Base-by-base conservation (phyloP, 1,284 basidiomycete genomes). In the Sanghuangporus weigelae region DNA sequence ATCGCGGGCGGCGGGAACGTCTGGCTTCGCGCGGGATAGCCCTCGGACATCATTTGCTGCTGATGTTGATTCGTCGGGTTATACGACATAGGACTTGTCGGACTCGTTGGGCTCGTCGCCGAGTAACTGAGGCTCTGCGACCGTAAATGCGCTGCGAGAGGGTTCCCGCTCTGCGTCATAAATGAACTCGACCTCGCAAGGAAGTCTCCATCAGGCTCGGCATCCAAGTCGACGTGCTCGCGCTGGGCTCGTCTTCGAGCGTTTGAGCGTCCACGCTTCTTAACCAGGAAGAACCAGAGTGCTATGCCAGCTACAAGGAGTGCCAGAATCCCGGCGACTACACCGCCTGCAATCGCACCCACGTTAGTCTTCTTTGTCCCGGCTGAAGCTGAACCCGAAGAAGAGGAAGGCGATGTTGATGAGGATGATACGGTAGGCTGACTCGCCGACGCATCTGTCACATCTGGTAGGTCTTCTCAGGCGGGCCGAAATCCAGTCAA, bases 281-380 rank as follows among this genome's bases (percentile, higher is more conserved):
- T 31, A 50, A 12, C 54, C 14, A 59, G 31, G 38, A 55, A 46
- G 35, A 59, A 63, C 63, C 63, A 64, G 11, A 64, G 46, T 7
- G 54, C 12, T 14, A 64, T 16, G 11, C 12, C 46, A 23, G 51
- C 8, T 26, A 42, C 35, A 4, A 53, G 44, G 38, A 65, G 55
- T 10, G 57, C 51, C 11, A 65, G 3, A 26, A 58, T 46, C 3
- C 63, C 63, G 14, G 53, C 63, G 14, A 62, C 60, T 11, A 62
- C 63, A 19, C 63, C 63, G 11, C 63, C 63, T 42, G 51, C 63
- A 40, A 65, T 65, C 7, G 63, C 63, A 39, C 63, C 63, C 35
- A 42, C 57, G 35, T 51, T 39, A 14, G 53, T 35, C 23, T 61
- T 61, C 8, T 48, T 51, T 35, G 5, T n/a, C 21, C 53, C 53